phyloP scores from a whole-genome alignment of 2,329 filamentous ascomycete genomes.

The Aspergillus brunneoviolaceus region DNA sequence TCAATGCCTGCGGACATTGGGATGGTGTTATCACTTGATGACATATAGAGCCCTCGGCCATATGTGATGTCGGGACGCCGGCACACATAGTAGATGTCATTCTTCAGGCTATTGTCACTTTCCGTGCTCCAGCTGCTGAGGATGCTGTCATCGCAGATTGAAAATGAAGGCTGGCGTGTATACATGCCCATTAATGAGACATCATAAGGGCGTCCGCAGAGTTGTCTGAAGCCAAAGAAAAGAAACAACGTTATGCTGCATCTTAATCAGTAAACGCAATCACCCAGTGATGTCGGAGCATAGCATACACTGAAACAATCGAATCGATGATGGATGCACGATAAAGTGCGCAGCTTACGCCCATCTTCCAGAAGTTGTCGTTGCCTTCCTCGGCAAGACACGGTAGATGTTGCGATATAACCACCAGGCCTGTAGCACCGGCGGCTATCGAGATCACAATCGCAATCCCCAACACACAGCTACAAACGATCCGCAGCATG shows the following conservation, averaged over 20 bases:
- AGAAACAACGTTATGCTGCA: conserved; percentile 36
- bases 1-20: conserved; percentile 33
- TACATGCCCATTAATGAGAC: conserved; percentile 40
- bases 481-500: conserved; percentile 34
- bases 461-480: conserved; percentile 37
- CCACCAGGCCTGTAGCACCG: conserved; percentile 37
- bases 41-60: conserved; percentile 24
- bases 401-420: conserved; percentile 36
- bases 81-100: conserved; percentile 40
- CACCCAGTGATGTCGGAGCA: neutral
- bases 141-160: conserved; percentile 30
- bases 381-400: conserved; percentile 31
- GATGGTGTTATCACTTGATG: conserved; percentile 20
- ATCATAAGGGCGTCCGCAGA: conserved; percentile 40
- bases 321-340: conserved; percentile 34
- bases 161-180: conserved; percentile 18
- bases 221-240: conserved; percentile 39
- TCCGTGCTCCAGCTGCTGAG: conserved; percentile 35
- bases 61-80: conserved; percentile 36
- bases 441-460: conserved; percentile 40
- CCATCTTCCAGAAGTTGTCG: conserved; percentile 35
- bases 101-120: conserved; percentile 38
- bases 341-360: conserved; percentile 39
- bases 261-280: neutral
- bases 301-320: conserved; percentile 37